A percentile compares a stretch with the other conserved stretches of the same genome.
phyloP scores from a whole-genome alignment of 768 basidiomycete species.

The Suillus placidus region DNA sequence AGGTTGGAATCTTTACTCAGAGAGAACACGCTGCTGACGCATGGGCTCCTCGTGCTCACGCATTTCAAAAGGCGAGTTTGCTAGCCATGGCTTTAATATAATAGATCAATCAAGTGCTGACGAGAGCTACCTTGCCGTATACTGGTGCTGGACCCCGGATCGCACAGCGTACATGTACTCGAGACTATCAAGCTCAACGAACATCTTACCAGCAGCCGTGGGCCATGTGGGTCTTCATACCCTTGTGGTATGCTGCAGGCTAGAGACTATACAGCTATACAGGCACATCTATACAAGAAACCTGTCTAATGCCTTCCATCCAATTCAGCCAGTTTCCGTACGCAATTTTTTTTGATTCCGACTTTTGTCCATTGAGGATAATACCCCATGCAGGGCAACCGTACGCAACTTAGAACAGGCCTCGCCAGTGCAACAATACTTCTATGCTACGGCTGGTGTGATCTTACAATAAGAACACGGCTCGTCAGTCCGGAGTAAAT shows the following conservation, averaged over 20 bases:
- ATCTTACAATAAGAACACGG: background rate
- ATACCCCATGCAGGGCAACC: too few relatives aligned
- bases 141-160: background rate
- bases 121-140: background rate
- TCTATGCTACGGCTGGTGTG: background rate
- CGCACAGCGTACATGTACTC: background rate
- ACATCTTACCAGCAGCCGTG: background rate
- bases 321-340: background rate
- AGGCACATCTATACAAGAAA: background rate
- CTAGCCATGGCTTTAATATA: background rate
- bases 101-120: background rate
- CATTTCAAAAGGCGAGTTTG: background rate
- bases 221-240: background rate
- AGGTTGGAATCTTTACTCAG: background rate
- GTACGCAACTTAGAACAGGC: background rate
- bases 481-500: background rate
- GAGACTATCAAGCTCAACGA: background rate
- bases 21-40: background rate
- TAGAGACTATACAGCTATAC: background rate
- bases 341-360: too few relatives aligned
- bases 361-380: too few relatives aligned
- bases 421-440: background rate
- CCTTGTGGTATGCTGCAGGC: background rate
- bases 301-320: background rate
- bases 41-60: background rate